These are phyloP conservation scores for Ceratocystis cubensis DNA, from an alignment of 2,329 filamentous ascomycete species.

Conservation along the genomic window DNA sequence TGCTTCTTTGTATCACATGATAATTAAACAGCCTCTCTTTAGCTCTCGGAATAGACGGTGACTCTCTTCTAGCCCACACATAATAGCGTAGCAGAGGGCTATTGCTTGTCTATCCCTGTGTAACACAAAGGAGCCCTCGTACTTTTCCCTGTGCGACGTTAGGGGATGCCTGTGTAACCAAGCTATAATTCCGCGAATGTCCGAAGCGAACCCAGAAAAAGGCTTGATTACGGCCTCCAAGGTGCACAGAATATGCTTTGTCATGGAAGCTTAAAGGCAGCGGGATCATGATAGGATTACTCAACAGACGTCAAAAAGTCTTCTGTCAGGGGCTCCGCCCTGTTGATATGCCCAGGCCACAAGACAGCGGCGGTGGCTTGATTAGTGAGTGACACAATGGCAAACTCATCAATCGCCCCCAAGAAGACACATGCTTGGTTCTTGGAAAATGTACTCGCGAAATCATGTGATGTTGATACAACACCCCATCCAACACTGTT, in stretches of 20 bases:
- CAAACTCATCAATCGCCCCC: not conserved
- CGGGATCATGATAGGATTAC: not conserved
- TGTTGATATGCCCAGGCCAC: not conserved
- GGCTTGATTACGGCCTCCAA: not conserved
- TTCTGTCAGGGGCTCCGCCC: not conserved
- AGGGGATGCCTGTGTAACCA: not conserved
- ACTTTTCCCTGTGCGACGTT: not conserved
- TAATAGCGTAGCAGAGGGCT: not conserved
- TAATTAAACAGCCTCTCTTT: not conserved
- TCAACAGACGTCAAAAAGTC: not conserved
- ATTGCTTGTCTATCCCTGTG: not conserved
- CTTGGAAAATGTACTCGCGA: not conserved
- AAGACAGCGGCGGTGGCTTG: not conserved
- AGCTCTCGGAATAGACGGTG: not conserved
- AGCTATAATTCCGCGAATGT: not conserved
- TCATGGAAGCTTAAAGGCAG: not conserved
- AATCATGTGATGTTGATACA: not conserved
- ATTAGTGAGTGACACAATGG: not conserved
- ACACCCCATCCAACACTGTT: not conserved
- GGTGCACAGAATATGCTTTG: not conserved
- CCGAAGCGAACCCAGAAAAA: not conserved
- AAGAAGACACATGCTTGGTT: not conserved
- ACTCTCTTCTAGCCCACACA: not conserved
- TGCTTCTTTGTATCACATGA: not conserved
- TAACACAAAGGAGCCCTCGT: not conserved